Conservation (phyloP, 331 rosid genomes). For the Malus hybrid region DNA sequence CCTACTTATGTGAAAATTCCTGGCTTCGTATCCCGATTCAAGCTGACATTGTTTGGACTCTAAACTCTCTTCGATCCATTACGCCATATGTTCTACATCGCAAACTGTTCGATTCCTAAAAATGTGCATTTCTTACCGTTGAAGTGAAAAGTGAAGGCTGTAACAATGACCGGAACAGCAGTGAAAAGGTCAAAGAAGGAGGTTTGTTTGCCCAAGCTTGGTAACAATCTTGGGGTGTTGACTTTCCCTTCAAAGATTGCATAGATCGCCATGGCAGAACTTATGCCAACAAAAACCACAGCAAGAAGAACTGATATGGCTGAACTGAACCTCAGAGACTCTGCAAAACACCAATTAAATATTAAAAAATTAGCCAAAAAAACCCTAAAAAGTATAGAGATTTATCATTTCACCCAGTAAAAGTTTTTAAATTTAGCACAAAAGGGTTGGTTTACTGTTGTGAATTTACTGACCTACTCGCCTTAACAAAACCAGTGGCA, state of each 20-base stretch:
- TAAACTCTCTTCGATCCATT: too few relatives aligned
- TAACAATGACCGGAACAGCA: constrained; percentile 86
- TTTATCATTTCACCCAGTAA: background rate
- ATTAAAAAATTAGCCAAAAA: too few relatives aligned
- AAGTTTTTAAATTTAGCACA: background rate
- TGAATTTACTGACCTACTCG: constrained; percentile 59
- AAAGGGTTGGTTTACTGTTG: background rate
- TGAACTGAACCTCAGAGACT: constrained; percentile 76
- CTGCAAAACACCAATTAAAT: constrained; percentile 19
- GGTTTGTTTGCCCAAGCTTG: constrained; percentile 49
- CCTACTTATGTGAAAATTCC: too few relatives aligned
- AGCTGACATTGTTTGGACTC: too few relatives aligned
- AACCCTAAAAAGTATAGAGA: background rate
- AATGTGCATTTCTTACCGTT: constrained; percentile 38
- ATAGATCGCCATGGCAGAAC: constrained; percentile 65
- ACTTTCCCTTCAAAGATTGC: constrained; percentile 72
- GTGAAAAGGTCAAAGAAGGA: constrained; percentile 91
- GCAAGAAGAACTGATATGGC: constrained; percentile 73
- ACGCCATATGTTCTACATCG: background rate
- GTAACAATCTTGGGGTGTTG: constrained; percentile 55
- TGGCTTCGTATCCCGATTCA: too few relatives aligned
- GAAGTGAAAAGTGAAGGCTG: constrained; percentile 89
- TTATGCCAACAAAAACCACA: constrained; percentile 73
- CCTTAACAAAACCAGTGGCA: constrained; percentile 57
- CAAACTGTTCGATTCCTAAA: background rate